Percentiles rank a stretch among this genome's conserved stretches.
phyloP scores from a whole-genome alignment of 345 rosid species.

The Triadica sebifera region DNA sequence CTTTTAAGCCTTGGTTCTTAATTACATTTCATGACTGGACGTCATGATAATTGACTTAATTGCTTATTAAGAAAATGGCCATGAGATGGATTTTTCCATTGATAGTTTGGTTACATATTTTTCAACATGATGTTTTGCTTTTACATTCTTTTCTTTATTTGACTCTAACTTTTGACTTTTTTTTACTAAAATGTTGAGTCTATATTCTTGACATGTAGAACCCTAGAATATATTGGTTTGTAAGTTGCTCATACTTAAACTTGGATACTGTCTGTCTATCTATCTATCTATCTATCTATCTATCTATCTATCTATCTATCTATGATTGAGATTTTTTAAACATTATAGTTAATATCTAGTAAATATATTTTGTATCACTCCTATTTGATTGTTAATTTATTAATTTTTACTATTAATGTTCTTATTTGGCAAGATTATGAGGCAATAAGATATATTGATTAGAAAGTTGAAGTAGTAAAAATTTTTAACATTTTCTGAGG shows the following conservation, averaged over 20 bases:
- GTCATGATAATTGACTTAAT: constrained; percentile 91
- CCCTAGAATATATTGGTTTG: constrained; percentile 79
- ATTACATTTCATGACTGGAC: not conserved
- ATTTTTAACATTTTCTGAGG: constrained; percentile 11
- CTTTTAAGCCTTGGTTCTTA: constrained; percentile 11
- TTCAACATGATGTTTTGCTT: constrained; percentile 11
- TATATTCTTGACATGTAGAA: constrained; percentile 88
- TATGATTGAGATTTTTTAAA: too few relatives aligned
- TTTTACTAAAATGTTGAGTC: constrained; percentile 56
- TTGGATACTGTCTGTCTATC: constrained; percentile 13
- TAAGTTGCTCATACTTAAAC: constrained; percentile 41
- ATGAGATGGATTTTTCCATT: constrained; percentile 75
- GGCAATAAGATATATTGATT: constrained; percentile 70
- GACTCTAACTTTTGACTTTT: constrained; percentile 11
- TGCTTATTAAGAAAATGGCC: constrained; percentile 99
- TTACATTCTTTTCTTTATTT: constrained; percentile 13
- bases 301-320: not conserved
- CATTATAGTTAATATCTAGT: constrained; percentile 2
- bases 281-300: too few relatives aligned
- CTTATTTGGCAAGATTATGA: constrained; percentile 52
- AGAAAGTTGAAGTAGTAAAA: constrained; percentile 77
- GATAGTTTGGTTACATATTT: constrained; percentile 50
- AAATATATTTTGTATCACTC: constrained; percentile 10
- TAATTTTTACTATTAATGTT: not conserved
- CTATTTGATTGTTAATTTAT: not conserved